Evolutionary conservation across 2,329 filamentous ascomycete genomes (phyloP).

Genomic region (Orbilia javanica): DNA sequence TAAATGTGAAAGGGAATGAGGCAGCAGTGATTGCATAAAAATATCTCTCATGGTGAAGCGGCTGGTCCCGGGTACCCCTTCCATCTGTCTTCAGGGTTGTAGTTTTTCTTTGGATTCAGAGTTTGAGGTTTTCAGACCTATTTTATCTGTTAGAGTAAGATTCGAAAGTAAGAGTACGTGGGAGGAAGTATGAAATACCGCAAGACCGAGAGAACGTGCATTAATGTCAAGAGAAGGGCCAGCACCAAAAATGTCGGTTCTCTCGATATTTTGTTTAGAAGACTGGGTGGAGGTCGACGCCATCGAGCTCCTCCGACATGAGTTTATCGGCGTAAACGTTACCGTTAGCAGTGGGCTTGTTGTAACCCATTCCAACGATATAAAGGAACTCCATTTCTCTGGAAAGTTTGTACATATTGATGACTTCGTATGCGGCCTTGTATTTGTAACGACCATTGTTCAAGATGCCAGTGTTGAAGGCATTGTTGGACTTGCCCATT

Average conservation of each 20-base stretch:
- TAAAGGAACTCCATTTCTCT: neutral
- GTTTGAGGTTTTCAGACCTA: too few relatives aligned
- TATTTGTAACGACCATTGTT: slow-evolving; percentile 6
- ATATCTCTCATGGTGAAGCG: neutral
- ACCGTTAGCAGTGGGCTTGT: neutral
- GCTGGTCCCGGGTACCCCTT: neutral
- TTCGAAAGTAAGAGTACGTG: too few relatives aligned
- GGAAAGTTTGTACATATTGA: neutral
- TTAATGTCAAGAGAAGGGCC: neutral
- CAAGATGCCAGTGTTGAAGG: slow-evolving; percentile 30
- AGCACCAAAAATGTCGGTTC: neutral
- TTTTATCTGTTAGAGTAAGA: neutral
- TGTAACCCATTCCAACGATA: neutral
- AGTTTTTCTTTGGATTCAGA: neutral
- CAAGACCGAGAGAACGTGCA: neutral
- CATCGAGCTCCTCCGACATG: slow-evolving; percentile 2
- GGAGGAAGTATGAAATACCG: neutral
- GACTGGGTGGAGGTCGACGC: neutral
- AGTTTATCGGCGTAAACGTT: slow-evolving; percentile 9
- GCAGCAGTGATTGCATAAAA: too few relatives aligned
- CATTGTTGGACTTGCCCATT: neutral
- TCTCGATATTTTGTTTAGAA: slow-evolving; percentile 5
- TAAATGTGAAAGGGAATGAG: neutral
- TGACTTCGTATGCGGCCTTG: slow-evolving; percentile 32
- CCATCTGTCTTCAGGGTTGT: neutral